Evolutionary conservation across 352 stramenopile genomes (phyloP).

Genomic region (Globisporangium iwayamae): DNA sequence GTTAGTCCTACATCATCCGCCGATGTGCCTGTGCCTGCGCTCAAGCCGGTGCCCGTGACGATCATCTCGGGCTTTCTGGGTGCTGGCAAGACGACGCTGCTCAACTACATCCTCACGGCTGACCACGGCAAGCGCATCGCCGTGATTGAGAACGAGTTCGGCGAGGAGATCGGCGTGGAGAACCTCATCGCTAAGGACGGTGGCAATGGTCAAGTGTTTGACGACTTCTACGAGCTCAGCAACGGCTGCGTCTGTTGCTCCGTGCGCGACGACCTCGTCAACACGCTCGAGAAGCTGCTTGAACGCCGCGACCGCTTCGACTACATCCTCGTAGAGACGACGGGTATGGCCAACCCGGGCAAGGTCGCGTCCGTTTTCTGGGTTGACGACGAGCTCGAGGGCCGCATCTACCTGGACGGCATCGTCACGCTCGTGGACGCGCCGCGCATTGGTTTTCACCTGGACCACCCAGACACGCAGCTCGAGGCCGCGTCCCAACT

Average conservation of each 20-base stretch:
- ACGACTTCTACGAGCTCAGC: constrained; percentile 93
- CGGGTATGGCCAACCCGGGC: constrained; percentile 91
- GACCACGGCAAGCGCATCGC: constrained; percentile 93
- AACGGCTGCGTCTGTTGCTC: constrained; percentile 99
- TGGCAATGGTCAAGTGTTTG: constrained; percentile 54
- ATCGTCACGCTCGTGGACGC: constrained; percentile 98
- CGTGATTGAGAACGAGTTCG: constrained; percentile 99
- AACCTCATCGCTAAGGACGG: constrained; percentile 85
- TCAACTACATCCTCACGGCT: constrained; percentile 96
- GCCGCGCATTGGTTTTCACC: constrained; percentile 86
- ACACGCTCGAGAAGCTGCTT: constrained; percentile 84
- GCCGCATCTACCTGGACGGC: constrained; percentile 89
- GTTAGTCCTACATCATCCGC: not conserved
- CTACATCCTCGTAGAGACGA: constrained; percentile 95
- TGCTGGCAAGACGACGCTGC: constrained; percentile 96
- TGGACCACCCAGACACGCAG: constrained; percentile 48
- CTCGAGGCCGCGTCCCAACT: constrained; percentile 94
- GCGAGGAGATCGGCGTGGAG: constrained; percentile 94
- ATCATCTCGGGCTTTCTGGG: constrained; percentile 96
- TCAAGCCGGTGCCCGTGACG: constrained; percentile 79
- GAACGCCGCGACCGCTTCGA: constrained; percentile 80
- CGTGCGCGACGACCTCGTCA: constrained; percentile 89
- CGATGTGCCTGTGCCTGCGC: not conserved
- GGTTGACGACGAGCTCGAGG: constrained; percentile 91
- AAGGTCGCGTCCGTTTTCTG: constrained; percentile 96